These are phyloP conservation scores for Iris pallida DNA, from an alignment of 116 monocot genomes.

Conservation along the genomic window DNA sequence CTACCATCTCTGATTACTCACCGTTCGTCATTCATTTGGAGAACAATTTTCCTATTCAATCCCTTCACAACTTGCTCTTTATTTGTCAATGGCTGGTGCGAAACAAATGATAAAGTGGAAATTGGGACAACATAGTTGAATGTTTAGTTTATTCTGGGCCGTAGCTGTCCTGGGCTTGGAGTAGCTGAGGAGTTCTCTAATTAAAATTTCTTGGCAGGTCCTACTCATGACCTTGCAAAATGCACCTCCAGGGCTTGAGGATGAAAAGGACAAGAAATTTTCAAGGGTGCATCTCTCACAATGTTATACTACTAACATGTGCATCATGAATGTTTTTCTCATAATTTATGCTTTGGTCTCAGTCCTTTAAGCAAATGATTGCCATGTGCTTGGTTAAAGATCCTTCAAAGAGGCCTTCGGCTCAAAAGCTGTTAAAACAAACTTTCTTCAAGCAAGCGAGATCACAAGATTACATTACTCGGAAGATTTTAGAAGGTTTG, in stretches of 20 bases:
- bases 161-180: too few relatives aligned
- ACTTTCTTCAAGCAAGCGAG: constrained; percentile 88
- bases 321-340: constrained; percentile 6
- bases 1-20: too few relatives aligned
- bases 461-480: constrained; percentile 59
- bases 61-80: too few relatives aligned
- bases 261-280: constrained; percentile 73
- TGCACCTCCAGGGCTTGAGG: constrained; percentile 80
- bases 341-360: constrained; percentile 8
- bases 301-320: neutral
- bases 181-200: constrained; percentile 1
- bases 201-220: constrained; percentile 32
- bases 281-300: constrained; percentile 52
- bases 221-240: constrained; percentile 88
- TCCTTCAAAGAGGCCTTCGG: constrained; percentile 79
- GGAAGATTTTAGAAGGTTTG: constrained; percentile 73
- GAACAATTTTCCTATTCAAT: too few relatives aligned
- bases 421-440: constrained; percentile 76
- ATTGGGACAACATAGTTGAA: too few relatives aligned
- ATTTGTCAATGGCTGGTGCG: too few relatives aligned
- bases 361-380: constrained; percentile 92
- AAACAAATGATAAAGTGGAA: too few relatives aligned
- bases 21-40: too few relatives aligned
- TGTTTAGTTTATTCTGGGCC: too few relatives aligned
- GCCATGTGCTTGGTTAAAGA: constrained; percentile 93